phyloP scores from a whole-genome alignment of 2,329 filamentous ascomycete genomes.

The Colletotrichum truncatum region DNA sequence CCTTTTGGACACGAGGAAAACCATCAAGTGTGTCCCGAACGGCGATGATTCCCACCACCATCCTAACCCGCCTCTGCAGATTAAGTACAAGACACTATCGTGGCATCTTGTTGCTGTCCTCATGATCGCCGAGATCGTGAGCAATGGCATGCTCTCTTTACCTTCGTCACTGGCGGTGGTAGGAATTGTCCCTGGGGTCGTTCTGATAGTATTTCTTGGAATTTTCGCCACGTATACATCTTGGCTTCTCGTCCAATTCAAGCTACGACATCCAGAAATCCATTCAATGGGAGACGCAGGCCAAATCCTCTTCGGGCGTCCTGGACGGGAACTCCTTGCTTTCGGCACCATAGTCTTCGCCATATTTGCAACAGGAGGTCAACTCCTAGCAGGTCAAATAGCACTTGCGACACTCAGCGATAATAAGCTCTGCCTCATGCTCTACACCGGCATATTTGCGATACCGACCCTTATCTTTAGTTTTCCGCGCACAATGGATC shows the following conservation, averaged over 20 bases:
- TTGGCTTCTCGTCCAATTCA: slow-evolving; percentile 58
- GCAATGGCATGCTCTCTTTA: slow-evolving; percentile 62
- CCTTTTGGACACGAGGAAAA: slow-evolving; percentile 27
- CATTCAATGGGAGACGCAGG: slow-evolving; percentile 63
- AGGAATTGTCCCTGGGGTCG: slow-evolving; percentile 56
- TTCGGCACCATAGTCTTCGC: slow-evolving; percentile 61
- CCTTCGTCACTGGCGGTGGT: slow-evolving; percentile 60
- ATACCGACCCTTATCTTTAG: slow-evolving; percentile 55
- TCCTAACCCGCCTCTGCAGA: slow-evolving; percentile 32
- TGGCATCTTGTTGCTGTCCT: slow-evolving; percentile 61
- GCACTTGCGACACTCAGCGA: slow-evolving; percentile 55
- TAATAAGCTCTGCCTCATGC: slow-evolving; percentile 56
- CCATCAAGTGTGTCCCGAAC: not conserved
- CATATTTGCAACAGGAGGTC: slow-evolving; percentile 58
- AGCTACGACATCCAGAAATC: slow-evolving; percentile 56
- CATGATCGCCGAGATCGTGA: slow-evolving; percentile 66
- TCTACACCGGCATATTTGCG: slow-evolving; percentile 60
- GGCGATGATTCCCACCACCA: no score
- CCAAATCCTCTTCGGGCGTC: slow-evolving; percentile 57
- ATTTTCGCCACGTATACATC: slow-evolving; percentile 57
- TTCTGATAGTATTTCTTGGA: slow-evolving; percentile 49
- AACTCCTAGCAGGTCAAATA: slow-evolving; percentile 61
- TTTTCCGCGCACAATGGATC: slow-evolving; percentile 58
- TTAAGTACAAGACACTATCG: slow-evolving; percentile 62
- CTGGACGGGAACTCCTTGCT: slow-evolving; percentile 59